Evolutionary conservation across 345 rosid genomes (phyloP).

Genomic region (Eutrema heterophyllum): DNA sequence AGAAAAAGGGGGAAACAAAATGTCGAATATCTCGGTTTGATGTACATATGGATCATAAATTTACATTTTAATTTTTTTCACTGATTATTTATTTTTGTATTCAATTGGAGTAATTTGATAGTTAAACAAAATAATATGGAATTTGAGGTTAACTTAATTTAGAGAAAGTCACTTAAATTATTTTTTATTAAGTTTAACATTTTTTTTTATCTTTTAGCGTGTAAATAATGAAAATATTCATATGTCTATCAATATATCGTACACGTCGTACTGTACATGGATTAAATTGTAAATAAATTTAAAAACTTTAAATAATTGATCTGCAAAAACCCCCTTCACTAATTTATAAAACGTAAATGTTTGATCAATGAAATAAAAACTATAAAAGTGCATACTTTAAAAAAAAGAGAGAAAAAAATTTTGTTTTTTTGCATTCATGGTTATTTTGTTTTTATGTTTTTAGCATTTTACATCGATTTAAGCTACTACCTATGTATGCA

Average conservation of each 20-base stretch:
- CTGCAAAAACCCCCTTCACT: too few species aligned
- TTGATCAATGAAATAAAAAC: not conserved
- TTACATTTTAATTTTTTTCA: slow-evolving; percentile 15
- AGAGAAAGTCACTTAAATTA: too few species aligned
- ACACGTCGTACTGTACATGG: too few species aligned
- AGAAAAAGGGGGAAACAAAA: not conserved
- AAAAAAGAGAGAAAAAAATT: not conserved
- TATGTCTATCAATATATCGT: too few species aligned
- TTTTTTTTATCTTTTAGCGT: too few species aligned
- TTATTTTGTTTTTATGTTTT: not conserved
- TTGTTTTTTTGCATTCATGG: too few species aligned
- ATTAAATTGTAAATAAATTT: too few species aligned
- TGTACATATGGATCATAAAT: slow-evolving; percentile 32
- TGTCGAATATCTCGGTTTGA: slow-evolving; percentile 25
- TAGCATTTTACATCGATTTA: slow-evolving; percentile 1
- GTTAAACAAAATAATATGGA: not conserved
- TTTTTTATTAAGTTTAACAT: too few species aligned
- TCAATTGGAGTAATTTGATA: slow-evolving; percentile 1
- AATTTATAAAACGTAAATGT: not conserved
- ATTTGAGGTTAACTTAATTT: not conserved
- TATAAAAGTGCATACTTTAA: not conserved
- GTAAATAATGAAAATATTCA: too few species aligned
- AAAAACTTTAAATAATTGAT: too few species aligned
- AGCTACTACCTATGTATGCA: not conserved
- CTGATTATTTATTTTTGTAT: slow-evolving; percentile 19